phyloP scores from a whole-genome alignment of 306 rosid genomes.

The cucumber (Cucumis sativus) region Cucumber_9930_V3 NC_026659.2:26636501-26637000 shows the following conservation, averaged over 20 bases:
- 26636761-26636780: background rate
- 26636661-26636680: background rate
- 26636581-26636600: background rate
- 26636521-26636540: too few species aligned
- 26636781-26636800: background rate
- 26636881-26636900: background rate
- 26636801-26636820: background rate
- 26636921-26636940: background rate
- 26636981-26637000: conserved; percentile 11
- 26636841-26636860: background rate
- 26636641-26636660: background rate
- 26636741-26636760: background rate
- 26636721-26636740: background rate
- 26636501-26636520: too few species aligned
- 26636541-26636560: background rate
- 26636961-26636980: background rate
- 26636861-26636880: background rate
- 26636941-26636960: background rate
- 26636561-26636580: background rate
- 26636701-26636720: background rate
- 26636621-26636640: background rate
- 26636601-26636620: conserved; percentile 1
- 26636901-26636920: background rate
- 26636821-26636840: background rate
- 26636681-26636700: background rate